A percentile compares a stretch with the other conserved stretches of the same genome.
Conservation (phyloP, 148 eudicot species). For the Cornus florida region DNA sequence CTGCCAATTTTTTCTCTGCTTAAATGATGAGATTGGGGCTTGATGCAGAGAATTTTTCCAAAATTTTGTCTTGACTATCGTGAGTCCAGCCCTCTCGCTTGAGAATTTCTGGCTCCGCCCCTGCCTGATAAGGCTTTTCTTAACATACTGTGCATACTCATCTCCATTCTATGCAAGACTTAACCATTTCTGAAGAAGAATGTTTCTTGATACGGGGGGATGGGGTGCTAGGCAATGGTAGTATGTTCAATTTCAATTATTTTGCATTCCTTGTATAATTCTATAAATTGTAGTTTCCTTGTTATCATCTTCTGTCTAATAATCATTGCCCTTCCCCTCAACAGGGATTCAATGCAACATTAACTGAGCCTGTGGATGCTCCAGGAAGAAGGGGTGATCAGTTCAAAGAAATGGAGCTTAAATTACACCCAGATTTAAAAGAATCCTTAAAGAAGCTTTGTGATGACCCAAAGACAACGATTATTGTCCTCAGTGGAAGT, state of each 20-base stretch:
- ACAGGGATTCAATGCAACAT: constrained; percentile 80
- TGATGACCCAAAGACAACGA: constrained; percentile 58
- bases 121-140: not conserved
- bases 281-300: not conserved
- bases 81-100: too few species aligned
- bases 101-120: too few species aligned
- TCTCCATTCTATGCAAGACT: not conserved
- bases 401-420: constrained; percentile 62
- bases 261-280: not conserved
- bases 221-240: not conserved
- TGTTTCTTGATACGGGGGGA: not conserved
- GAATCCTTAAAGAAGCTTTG: constrained; percentile 56
- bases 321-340: not conserved
- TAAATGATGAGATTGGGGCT: too few species aligned
- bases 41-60: too few species aligned
- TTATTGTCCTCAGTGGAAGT: constrained; percentile 72
- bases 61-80: too few species aligned
- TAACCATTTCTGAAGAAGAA: not conserved
- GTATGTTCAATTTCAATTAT: not conserved
- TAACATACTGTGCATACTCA: not conserved
- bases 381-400: constrained; percentile 55
- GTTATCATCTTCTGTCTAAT: not conserved
- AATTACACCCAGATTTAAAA: constrained; percentile 56
- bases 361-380: constrained; percentile 57
- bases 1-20: too few species aligned